These are phyloP conservation scores for Coriolopsis trogii DNA, from an alignment of 1,284 basidiomycete species.

Conservation along the genomic window DNA sequence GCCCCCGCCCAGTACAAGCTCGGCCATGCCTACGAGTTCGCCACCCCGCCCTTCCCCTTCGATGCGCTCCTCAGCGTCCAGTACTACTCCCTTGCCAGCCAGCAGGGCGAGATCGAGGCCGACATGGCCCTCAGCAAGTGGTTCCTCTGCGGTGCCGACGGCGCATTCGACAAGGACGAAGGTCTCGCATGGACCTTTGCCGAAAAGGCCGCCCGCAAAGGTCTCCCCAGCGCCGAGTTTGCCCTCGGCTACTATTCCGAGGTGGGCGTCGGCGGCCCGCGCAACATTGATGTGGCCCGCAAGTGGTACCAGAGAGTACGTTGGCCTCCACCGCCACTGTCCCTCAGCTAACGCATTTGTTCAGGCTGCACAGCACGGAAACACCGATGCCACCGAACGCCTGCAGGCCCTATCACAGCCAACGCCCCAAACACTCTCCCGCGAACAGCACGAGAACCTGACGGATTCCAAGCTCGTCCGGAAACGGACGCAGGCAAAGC, in stretches of 20 bases:
- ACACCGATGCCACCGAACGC: slow-evolving; percentile 79
- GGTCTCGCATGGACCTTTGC: slow-evolving; percentile 87
- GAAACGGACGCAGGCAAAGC: slow-evolving; percentile 80
- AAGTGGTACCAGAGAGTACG: slow-evolving; percentile 71
- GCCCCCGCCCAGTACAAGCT: slow-evolving; percentile 92
- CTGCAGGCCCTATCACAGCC: slow-evolving; percentile 68
- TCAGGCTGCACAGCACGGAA: slow-evolving; percentile 82
- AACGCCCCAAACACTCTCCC: slow-evolving; percentile 63
- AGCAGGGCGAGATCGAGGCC: slow-evolving; percentile 88
- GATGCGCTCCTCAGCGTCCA: slow-evolving; percentile 91
- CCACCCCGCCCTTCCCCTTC: slow-evolving; percentile 83
- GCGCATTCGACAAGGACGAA: slow-evolving; percentile 89
- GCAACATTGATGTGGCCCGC: slow-evolving; percentile 64
- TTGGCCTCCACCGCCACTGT: background rate
- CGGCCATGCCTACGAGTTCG: slow-evolving; percentile 92
- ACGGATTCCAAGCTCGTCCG: slow-evolving; percentile 83
- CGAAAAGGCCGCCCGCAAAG: slow-evolving; percentile 85
- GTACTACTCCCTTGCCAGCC: slow-evolving; percentile 87
- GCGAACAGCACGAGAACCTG: slow-evolving; percentile 80
- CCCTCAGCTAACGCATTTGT: background rate
- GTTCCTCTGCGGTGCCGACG: slow-evolving; percentile 89
- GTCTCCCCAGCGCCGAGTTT: slow-evolving; percentile 85
- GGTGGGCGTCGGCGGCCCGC: slow-evolving; percentile 73
- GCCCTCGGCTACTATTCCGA: slow-evolving; percentile 94
- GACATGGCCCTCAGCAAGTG: slow-evolving; percentile 96